Evolutionary conservation across 2,329 filamentous ascomycete genomes (phyloP), one percentile per base, ranked within the genome.

Genomic region (Sclerotiophoma versabilis): DNA sequence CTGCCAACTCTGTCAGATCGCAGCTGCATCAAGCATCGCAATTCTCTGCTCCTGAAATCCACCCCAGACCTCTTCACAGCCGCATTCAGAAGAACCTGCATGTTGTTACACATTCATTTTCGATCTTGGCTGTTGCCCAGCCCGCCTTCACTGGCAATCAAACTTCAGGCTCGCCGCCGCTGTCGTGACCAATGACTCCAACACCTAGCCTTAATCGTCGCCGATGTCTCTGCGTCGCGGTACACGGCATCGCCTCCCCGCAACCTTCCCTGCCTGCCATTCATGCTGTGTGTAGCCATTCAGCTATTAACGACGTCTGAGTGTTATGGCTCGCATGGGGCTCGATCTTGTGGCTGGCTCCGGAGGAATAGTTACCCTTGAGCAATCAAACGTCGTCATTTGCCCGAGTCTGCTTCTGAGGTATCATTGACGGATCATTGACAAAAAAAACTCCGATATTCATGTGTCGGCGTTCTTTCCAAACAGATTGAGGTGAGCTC

Each of bases 231-330:
- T 56, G 37, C 42, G 32, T 53, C 47, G 36, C 43, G 45, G 50
- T 25, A 32, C 42, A 44, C 33, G 49, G 41, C 42, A 46, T 47
- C 27, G n/a, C 19, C 43, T 46, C 43, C 49, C 49, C 49, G 25
- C 43, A 19, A 25, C 30, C 29, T 26, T 56, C 50, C 53, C 33
- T 56, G 48, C 11, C 43, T 54, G 49, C 26, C 15, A 17, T 33
- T 22, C 22, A 17, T 44, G 19, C 27, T 17, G n/a, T 54, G 33
- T n/a, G 23, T 30, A 20, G 37, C 38, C 30, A 50, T 47, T 46
- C 37, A 51, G 37, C 42, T 59, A 36, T 41, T 37, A 66, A 68
- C 63, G 60, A 59, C 46, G 48, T 54, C 58, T 60, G 55, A 63
- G 60, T 52, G 62, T 58, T 50, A 56, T 49, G 54, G 58, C 50